Conservation (phyloP, 2,329 filamentous ascomycete genomes). For the Cadophora gregata region DNA sequence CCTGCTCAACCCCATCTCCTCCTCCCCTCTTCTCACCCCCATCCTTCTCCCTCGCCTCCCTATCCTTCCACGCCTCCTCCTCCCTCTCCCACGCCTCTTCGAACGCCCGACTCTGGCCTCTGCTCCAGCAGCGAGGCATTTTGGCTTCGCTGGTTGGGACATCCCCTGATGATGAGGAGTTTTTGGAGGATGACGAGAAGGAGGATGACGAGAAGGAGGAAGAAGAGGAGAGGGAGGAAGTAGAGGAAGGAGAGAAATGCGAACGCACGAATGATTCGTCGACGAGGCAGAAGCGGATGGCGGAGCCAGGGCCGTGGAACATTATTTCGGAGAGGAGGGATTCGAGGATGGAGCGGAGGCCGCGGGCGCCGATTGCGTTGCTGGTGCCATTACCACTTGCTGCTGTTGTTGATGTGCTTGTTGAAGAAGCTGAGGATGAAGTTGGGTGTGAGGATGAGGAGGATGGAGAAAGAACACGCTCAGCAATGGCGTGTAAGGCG, state of each 20-base stretch:
- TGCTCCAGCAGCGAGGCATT: conserved; percentile 63
- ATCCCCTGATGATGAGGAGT: conserved; percentile 59
- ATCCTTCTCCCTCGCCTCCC: conserved; percentile 9
- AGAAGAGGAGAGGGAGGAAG: neutral
- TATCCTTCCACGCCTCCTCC: conserved; percentile 46
- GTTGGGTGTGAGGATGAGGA: conserved; percentile 49
- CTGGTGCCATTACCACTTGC: conserved; percentile 55
- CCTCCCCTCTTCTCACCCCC: conserved; percentile 12
- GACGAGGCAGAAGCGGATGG: conserved; percentile 74
- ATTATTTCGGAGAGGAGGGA: conserved; percentile 79
- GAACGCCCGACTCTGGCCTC: conserved; percentile 72
- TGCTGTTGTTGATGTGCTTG: neutral
- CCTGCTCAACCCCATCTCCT: conserved; percentile 14
- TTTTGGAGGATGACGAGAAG: neutral
- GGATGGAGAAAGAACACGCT: conserved; percentile 43
- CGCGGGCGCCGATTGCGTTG: conserved; percentile 73
- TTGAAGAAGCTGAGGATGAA: neutral
- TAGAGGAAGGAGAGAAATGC: conserved; percentile 14
- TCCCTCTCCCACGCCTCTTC: conserved; percentile 72
- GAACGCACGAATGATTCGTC: conserved; percentile 58
- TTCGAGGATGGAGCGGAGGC: conserved; percentile 81
- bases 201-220: neutral
- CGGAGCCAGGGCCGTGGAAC: conserved; percentile 71
- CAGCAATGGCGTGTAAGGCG: conserved; percentile 81
- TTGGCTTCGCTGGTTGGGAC: conserved; percentile 56